A percentile compares a stretch with the other conserved stretches of the same genome.
These are phyloP conservation scores for Tulasnella sp. DNA, from an alignment of 768 basidiomycete genomes.

Conservation along the genomic window DNA sequence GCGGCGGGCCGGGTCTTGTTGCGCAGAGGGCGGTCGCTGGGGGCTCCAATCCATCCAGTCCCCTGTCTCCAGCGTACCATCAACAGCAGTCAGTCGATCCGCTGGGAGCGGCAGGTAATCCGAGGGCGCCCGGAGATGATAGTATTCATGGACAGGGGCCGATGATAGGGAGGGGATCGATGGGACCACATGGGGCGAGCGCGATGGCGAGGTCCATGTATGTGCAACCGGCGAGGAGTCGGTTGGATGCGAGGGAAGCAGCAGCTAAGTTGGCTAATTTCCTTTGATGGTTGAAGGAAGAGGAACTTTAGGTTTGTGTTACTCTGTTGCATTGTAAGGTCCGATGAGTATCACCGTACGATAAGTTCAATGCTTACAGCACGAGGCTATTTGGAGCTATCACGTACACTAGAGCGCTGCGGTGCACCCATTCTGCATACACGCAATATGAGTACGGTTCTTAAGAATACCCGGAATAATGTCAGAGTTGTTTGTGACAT, in stretches of 20 bases:
- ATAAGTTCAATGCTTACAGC: too few species aligned
- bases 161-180: background rate
- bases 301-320: too few species aligned
- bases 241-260: constrained; percentile 75
- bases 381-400: too few species aligned
- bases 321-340: too few species aligned
- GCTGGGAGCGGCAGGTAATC: background rate
- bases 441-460: too few species aligned
- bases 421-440: too few species aligned
- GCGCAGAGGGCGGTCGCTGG: constrained; percentile 5
- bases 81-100: background rate
- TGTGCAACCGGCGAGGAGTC: constrained; percentile 55
- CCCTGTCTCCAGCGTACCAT: background rate
- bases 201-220: constrained; percentile 67
- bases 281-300: constrained; percentile 21
- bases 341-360: too few species aligned
- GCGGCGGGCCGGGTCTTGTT: background rate
- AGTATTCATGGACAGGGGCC: constrained; percentile 1
- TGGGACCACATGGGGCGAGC: constrained; percentile 29
- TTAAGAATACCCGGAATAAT: too few species aligned
- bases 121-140: background rate
- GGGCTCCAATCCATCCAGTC: background rate
- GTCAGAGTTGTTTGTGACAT: too few species aligned
- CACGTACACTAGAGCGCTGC: too few species aligned
- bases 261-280: constrained; percentile 80